A percentile compares a stretch with the other conserved stretches of the same genome.
These are phyloP conservation scores for Colletotrichum horii DNA, from an alignment of 2,329 filamentous ascomycete genomes.

Conservation along the genomic window DNA sequence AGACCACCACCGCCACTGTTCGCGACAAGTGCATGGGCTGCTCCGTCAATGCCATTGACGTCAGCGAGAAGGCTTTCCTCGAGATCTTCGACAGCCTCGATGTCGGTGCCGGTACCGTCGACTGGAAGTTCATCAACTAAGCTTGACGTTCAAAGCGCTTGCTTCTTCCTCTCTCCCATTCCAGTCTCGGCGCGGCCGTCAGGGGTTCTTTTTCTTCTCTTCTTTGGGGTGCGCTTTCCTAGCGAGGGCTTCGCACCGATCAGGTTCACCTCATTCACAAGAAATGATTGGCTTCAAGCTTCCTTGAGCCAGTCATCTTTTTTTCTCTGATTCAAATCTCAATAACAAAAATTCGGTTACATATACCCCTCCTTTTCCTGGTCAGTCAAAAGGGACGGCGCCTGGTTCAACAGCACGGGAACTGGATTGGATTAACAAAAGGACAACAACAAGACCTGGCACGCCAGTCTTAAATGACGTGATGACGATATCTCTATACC, in stretches of 20 bases:
- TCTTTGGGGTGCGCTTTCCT: not conserved
- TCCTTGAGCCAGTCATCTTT: not conserved
- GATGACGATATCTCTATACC: slow-evolving; percentile 22
- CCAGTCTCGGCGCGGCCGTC: not conserved
- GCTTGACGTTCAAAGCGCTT: not conserved
- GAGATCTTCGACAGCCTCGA: slow-evolving; percentile 53
- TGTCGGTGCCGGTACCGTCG: slow-evolving; percentile 44
- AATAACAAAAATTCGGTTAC: not conserved
- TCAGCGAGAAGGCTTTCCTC: slow-evolving; percentile 61
- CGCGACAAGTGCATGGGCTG: slow-evolving; percentile 82
- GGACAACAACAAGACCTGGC: not conserved
- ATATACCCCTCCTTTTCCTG: not conserved
- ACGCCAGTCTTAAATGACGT: slow-evolving; percentile 11
- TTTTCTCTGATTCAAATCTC: not conserved
- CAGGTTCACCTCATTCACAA: not conserved
- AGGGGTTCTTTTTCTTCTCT: not conserved
- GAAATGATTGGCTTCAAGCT: not conserved
- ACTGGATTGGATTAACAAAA: slow-evolving; percentile 12
- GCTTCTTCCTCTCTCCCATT: not conserved
- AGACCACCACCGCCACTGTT: slow-evolving; percentile 62
- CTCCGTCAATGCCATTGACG: slow-evolving; percentile 58
- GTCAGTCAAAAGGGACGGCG: not conserved
- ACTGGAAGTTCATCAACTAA: slow-evolving; percentile 54
- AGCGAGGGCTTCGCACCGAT: not conserved
- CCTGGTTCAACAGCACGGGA: slow-evolving; percentile 13